Conservation (phyloP, 768 basidiomycete genomes). For the Hericium rajendrae region DNA sequence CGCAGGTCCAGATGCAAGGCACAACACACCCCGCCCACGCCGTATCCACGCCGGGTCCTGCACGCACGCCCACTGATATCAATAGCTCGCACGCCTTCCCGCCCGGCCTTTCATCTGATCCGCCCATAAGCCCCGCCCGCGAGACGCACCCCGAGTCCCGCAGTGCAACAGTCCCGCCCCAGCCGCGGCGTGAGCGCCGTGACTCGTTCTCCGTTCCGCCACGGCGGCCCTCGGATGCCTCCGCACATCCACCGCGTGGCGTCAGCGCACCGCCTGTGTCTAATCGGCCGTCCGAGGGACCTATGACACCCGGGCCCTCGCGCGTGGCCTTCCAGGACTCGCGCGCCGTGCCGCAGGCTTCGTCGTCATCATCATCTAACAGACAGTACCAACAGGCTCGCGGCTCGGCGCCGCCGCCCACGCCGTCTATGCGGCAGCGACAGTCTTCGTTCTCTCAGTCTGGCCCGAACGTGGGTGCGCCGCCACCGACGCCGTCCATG, state of each 20-base stretch:
- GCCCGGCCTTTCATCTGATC: neutral
- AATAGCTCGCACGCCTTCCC: neutral
- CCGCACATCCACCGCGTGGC: neutral
- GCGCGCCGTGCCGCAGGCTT: neutral
- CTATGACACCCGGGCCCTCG: neutral
- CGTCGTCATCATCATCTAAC: no score
- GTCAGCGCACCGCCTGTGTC: neutral
- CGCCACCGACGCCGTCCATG: neutral
- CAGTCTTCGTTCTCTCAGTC: neutral
- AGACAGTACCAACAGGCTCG: no score
- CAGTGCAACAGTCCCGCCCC: neutral
- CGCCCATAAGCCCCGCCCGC: neutral
- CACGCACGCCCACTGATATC: neutral
- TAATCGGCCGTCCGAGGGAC: neutral
- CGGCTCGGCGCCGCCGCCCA: neutral
- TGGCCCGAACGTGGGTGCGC: neutral
- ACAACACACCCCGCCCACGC: neutral
- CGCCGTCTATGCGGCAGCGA: neutral
- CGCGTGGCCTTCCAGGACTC: neutral
- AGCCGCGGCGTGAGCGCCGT: conserved; percentile 6
- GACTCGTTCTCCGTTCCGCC: conserved; percentile 7
- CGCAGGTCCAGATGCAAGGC: neutral
- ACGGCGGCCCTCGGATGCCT: neutral
- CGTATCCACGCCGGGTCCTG: neutral
- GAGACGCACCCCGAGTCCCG: conserved; percentile 1